Percentiles rank a stretch among this genome's conserved stretches.
Conservation (phyloP, 768 basidiomycete species). For the Nevesoporus exiguus region DNA sequence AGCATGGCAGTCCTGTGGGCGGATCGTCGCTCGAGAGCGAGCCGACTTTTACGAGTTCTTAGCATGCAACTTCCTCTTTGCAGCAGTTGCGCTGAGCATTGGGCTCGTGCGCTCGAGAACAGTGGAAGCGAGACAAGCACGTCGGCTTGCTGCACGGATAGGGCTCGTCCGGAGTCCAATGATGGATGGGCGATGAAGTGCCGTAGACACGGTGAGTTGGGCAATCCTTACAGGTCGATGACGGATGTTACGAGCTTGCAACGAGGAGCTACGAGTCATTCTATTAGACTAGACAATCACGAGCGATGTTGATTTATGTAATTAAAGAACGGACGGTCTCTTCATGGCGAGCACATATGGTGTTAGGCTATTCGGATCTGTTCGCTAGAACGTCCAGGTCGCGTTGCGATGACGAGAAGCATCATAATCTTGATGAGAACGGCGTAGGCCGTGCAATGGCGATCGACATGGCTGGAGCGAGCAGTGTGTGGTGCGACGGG, state of each 20-base stretch:
- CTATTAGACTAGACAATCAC: too few species aligned
- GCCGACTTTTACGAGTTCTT: conserved; percentile 91
- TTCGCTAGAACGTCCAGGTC: too few species aligned
- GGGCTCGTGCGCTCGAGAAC: conserved; percentile 67
- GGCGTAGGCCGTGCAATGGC: too few species aligned
- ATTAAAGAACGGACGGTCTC: too few species aligned
- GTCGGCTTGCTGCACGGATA: conserved; percentile 83
- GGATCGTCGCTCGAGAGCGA: conserved; percentile 72
- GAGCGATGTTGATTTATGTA: too few species aligned
- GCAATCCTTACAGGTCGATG: not conserved
- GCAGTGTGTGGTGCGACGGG: conserved; percentile 7
- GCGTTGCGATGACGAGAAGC: too few species aligned
- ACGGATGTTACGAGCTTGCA: not conserved
- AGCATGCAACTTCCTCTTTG: conserved; percentile 76
- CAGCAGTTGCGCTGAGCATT: conserved; percentile 57
- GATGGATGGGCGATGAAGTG: conserved; percentile 9
- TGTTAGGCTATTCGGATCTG: too few species aligned
- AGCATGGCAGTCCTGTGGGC: conserved; percentile 93
- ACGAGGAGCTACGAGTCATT: too few species aligned
- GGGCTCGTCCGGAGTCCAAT: conserved; percentile 51
- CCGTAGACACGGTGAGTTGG: conserved; percentile 2
- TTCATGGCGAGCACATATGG: too few species aligned
- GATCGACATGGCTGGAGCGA: too few species aligned
- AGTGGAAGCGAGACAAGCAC: conserved; percentile 69
- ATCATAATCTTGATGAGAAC: too few species aligned